Base-by-base conservation (phyloP, 768 basidiomycete genomes). In the Nidularia pulvinata region DNA sequence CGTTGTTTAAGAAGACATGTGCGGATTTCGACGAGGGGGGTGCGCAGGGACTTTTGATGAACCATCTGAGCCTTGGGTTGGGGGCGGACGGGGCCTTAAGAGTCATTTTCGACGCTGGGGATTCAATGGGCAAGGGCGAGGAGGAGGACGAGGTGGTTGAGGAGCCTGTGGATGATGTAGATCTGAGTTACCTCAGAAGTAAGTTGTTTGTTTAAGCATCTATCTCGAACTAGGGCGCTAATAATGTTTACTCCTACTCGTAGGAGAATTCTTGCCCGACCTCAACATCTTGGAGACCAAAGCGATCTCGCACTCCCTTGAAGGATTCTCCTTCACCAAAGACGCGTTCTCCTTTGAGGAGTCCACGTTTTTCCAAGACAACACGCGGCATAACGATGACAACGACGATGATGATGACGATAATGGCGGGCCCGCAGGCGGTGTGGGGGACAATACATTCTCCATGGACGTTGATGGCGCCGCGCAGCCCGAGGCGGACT, bases 11-110 rank as follows among this genome's bases (percentile, higher is more conserved):
- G 73, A 99, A 99, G 78, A 98, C 97, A 2, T 93, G 89, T 62
- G 96, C 93, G 22, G 97, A 99, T 65, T 98, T 99, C 63, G 97
- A 99, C 66, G 97, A 99, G 69, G 97, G 95, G 42, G 96, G 97
- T 47, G 97, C 97, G 0, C 88, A 92, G 55, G 97, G 97, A 9
- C 72, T 99, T 46, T 74, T 99, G 33, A 96, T 98, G 95, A 98
- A 99, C 65, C 97, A 99, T 64, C 78, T 99, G 42, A 81, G 82
- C 49, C 62, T 93, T 51, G 90, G 89, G 16, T 75, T 88, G 1
- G 91, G 90, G 2, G 82, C 80, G 14, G 93, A 95, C 54, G 89
- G 91, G 3, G 85, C 84, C 39, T 78, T 98, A 67, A 79, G 94
- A 55, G 90, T 99, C 49, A 91, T 98, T 30, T 99, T 99, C 61